Evolutionary conservation across 2,329 filamentous ascomycete genomes (phyloP), one percentile per base, ranked within the genome.

Genomic region (Talaromyces sp.): DNA sequence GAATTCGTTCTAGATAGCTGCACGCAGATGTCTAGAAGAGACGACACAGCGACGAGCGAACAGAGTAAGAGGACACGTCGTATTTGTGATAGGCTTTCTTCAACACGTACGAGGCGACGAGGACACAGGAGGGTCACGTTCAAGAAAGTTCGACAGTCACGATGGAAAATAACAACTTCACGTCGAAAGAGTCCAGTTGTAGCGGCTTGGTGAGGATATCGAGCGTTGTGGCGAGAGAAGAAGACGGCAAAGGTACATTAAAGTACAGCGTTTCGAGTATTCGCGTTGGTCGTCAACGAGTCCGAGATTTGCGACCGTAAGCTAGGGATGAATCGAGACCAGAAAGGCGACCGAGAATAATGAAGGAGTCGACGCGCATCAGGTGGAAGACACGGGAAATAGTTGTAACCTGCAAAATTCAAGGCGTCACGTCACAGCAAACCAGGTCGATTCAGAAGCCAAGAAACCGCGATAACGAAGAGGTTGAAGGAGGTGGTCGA

Each of bases 381-480:
- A 66, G 66, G 64, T 40, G 63, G 62, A 61, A 64, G 61, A 62
- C 61, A 57, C 64, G 65, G 25, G 25, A 28, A 62, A 65, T 62
- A 63, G 41, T 36, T 28, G 22, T 50, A 56, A 43, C 9, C 50
- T 46, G 48, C 45, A 45, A 53, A 53, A 52, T 37, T 11, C 41
- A 28, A 46, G 33, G 5, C 15, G 43, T 46, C 22, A 19, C 15
- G 43, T 46, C 22, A 19, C 25, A 41, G 39, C 35, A 43, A 55
- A 41, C 37, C 33, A 55, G 37, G 39, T 54, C 28, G 21, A 35
- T 25, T 33, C 35, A 17, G 46, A 46, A 53, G 58, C 46, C 17
- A 17, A 37, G 51, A 48, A 48, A 59, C 40, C 28, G 48, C 56
- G 37, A 60, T 50, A 46, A 53, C 55, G 51, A 63, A 55, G 45